These are phyloP conservation scores for Luvunga scandens DNA, from an alignment of 345 rosid genomes.

Conservation along the genomic window DNA sequence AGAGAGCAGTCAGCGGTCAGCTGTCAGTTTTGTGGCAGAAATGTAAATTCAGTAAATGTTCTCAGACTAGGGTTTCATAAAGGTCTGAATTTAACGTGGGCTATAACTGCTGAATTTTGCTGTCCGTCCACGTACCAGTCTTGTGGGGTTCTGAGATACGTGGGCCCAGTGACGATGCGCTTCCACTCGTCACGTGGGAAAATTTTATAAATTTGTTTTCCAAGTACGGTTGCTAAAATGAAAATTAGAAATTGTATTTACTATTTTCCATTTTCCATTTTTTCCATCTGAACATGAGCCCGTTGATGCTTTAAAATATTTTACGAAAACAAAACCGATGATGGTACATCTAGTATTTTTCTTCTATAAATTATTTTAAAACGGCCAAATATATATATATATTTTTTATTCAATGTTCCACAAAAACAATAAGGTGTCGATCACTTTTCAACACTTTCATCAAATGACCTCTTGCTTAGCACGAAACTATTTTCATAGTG, in stretches of 20 bases:
- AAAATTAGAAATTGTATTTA: too few relatives aligned
- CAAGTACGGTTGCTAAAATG: background rate
- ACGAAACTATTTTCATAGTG: background rate
- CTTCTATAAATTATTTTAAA: too few relatives aligned
- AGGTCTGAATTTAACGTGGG: background rate
- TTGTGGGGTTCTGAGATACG: background rate
- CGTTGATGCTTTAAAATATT: background rate
- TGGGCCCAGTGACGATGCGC: background rate
- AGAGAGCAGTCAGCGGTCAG: background rate
- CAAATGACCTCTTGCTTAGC: background rate
- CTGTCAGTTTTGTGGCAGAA: conserved; percentile 11
- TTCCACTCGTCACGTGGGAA: too few relatives aligned
- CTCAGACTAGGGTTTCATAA: background rate
- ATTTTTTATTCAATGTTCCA: too few relatives aligned
- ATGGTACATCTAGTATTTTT: background rate
- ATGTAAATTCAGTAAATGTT: conserved; percentile 6
- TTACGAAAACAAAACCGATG: background rate
- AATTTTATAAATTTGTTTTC: background rate
- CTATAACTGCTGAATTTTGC: background rate
- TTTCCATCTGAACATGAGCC: too few relatives aligned
- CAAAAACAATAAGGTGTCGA: too few relatives aligned
- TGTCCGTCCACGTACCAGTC: background rate
- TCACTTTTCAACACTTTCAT: background rate
- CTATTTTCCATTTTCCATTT: too few relatives aligned
- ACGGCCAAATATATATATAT: too few relatives aligned